These are phyloP conservation scores for Pouteria campechiana DNA, from an alignment of 179 eudicot genomes.

Conservation along the genomic window DNA sequence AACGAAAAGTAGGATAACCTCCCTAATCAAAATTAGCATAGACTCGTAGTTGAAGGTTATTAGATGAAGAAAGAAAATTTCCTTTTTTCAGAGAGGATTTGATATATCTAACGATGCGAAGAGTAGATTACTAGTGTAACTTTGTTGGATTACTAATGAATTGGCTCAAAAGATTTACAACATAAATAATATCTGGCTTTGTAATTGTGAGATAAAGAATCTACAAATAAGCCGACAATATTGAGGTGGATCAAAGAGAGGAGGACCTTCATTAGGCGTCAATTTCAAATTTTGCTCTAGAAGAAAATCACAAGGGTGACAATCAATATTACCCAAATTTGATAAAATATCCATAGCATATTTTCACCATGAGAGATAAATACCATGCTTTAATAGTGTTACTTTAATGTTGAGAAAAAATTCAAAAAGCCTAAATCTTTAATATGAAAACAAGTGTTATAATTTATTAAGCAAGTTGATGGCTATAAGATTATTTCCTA, in stretches of 20 bases:
- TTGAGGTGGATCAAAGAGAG: not conserved
- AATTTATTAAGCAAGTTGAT: not conserved
- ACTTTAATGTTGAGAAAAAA: not conserved
- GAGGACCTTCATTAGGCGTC: not conserved
- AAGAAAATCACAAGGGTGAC: not conserved
- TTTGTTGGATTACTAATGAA: not conserved
- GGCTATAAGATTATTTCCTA: not conserved
- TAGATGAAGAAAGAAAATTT: not conserved
- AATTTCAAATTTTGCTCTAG: not conserved
- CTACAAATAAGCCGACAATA: not conserved
- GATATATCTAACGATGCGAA: not conserved
- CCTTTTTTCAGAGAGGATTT: not conserved
- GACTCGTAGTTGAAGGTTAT: not conserved
- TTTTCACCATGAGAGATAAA: too few relatives aligned
- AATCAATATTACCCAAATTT: not conserved
- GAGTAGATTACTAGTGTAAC: not conserved
- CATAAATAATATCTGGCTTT: not conserved
- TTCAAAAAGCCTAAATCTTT: not conserved
- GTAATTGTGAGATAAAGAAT: not conserved
- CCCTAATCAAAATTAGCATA: not conserved
- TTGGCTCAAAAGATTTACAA: not conserved
- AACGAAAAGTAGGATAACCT: not conserved
- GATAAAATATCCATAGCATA: too few relatives aligned
- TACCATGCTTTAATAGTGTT: too few relatives aligned
- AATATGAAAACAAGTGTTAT: not conserved